Evolutionary conservation across 495 filamentous ascomycete genomes (phyloP), one percentile per base, ranked within the genome.

Genomic region (Penicillium coffeae): DNA sequence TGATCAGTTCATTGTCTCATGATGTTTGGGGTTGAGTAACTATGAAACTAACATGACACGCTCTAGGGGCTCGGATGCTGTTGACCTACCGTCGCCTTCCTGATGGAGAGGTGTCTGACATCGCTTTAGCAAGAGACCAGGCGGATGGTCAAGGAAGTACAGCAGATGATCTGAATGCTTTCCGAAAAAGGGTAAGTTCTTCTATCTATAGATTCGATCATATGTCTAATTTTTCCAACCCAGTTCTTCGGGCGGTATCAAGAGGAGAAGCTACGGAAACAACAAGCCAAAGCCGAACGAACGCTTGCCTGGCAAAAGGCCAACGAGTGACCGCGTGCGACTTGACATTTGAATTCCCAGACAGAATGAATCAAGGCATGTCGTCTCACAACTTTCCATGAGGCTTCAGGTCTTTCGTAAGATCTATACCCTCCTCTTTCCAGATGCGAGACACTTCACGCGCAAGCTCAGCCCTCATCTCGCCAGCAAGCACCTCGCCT

Each of bases 141-240:
- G 56, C 60, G 47, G 72, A 76, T 54, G 50, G 59, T 42, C 63
- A 58, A 47, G 63, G 74, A 40, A 52, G 59, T 41, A 80, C 70
- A 0, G 89, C 87, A 2, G 79, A 91, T 69, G 89, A 93, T 39
- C 68, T 95, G 42, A 95, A 95, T 58, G 73, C 79, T 8, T 95
- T 95, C 63, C 77, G 89, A 45, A 84, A 81, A 63, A 77, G 79
- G 58, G 72, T 73, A 54, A 21, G 55, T 56, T 6, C 33, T 18
- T 13, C 21, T 3, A 36, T 18, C 40, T 9, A 3, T 15, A n/a
- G n/a, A 4, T 13, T 5, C 1, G 16, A 10, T 22, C 21, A 38
- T 16, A 20, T 18, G n/a, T n/a, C 34, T 47, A 30, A 37, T 13
- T 18, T 8, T 14, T 21, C 3, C 20, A 8, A 22, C 22, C 12